Base-by-base conservation (phyloP, 352 stramenopile species). In the Globisporangium okanoganense region DNA sequence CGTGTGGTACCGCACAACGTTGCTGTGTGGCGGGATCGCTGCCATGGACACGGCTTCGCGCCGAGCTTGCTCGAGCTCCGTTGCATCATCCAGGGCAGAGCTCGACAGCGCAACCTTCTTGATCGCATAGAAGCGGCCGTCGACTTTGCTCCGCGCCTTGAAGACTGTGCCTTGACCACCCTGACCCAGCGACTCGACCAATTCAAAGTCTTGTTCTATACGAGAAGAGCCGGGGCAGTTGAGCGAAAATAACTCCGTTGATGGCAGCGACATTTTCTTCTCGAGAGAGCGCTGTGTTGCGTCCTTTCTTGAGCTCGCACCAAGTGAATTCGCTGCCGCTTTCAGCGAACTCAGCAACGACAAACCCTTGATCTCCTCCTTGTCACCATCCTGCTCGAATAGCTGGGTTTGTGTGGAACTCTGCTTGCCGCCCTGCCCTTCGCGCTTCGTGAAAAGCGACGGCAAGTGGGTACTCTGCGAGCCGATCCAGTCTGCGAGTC, bases 1-100 rank as follows among this genome's bases (percentile, higher is more conserved):
- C 6, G 80, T 91, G 63, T 92, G 83, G 60, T 94, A 94, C 5
- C 81, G 75, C 48, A 94, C 81, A 5, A 94, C 82, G 54, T 94
- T 94, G 1, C 52, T 27, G 66, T 94, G 82, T 3, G 75, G 73
- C 18, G 76, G 67, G 69, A 94, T 86, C 0, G 71, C 74, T 5
- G 82, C 81, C 85, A 92, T 94, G 2, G 81, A 79, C 7, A 82
- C 80, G 31, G 90, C 81, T 75, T 94, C 82, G 58, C 82, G 82
- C 22, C 90, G 54, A 12, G 78, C 79, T 64, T 92, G 79, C 67
- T 84, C 75, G 14, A 84, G 72, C 20, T 67, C 66, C 12, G 63
- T 62, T 12, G 67, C 69, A 65, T 87, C 69, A 29, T 79, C 71
- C 0, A 81, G 69, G 5, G 67, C 73, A 7, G 69, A 70, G 7